Percentiles rank a stretch among this genome's conserved stretches.
These are phyloP conservation scores for Pichia sp. DNA, from an alignment of 1,139 yeast species.

Conservation along the genomic window DNA sequence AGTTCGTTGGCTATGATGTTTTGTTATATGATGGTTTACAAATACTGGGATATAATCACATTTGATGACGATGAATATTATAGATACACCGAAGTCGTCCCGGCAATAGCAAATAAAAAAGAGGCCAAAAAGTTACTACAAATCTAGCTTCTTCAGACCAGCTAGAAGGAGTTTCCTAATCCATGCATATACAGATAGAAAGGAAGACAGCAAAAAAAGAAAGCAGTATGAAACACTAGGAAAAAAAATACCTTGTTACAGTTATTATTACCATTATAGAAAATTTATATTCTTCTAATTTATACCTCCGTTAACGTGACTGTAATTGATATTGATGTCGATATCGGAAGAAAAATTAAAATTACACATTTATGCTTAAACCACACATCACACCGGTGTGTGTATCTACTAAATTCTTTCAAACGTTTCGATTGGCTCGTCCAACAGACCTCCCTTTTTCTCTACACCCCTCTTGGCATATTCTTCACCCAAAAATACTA, in stretches of 20 bases:
- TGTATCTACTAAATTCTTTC: constrained; percentile 15
- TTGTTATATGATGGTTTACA: constrained; percentile 89
- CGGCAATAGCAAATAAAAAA: constrained; percentile 20
- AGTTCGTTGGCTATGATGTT: constrained; percentile 75
- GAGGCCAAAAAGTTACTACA: constrained; percentile 11
- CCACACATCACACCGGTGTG: no score
- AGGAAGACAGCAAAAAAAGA: no score
- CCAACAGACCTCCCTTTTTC: constrained; percentile 28
- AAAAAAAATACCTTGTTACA: no score
- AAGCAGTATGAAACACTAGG: no score
- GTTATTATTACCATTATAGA: no score
- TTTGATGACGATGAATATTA: constrained; percentile 91
- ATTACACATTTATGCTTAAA: no score
- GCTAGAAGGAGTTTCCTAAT: not conserved
- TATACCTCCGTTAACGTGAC: no score
- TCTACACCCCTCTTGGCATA: constrained; percentile 50
- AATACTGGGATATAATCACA: constrained; percentile 96
- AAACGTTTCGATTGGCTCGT: constrained; percentile 18
- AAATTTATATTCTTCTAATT: no score
- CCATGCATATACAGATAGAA: not conserved
- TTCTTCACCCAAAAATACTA: constrained; percentile 40
- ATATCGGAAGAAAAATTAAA: no score
- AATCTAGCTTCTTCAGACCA: not conserved
- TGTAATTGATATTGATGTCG: no score
- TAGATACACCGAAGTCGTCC: constrained; percentile 22